Evolutionary conservation across 2,329 filamentous ascomycete genomes (phyloP).

Genomic region (Penicillium frequentans): DNA sequence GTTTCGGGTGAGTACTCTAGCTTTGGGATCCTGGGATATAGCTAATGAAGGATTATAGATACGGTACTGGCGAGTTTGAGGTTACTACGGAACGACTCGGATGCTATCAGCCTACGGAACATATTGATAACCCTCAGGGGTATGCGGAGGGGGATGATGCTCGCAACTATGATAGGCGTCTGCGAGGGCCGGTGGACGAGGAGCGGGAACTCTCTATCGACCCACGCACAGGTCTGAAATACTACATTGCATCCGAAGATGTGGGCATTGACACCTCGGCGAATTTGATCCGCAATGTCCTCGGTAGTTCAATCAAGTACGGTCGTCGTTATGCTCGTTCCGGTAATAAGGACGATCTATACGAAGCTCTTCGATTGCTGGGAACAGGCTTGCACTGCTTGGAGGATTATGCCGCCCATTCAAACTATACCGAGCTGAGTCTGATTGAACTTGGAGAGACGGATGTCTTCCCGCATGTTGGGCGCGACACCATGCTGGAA

Average conservation of each 20-base stretch:
- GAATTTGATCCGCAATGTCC: constrained; percentile 70
- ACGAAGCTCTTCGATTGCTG: constrained; percentile 81
- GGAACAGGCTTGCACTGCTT: constrained; percentile 89
- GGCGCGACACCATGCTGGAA: constrained; percentile 67
- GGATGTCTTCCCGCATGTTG: constrained; percentile 84
- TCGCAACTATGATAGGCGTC: constrained; percentile 73
- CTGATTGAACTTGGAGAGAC: constrained; percentile 82
- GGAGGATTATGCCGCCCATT: constrained; percentile 90
- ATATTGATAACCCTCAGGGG: constrained; percentile 77
- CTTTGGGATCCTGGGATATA: not conserved
- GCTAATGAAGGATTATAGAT: constrained; percentile 20
- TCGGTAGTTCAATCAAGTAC: constrained; percentile 73
- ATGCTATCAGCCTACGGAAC: constrained; percentile 78
- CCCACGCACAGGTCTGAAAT: constrained; percentile 73
- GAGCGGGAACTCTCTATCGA: constrained; percentile 76
- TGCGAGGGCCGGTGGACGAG: constrained; percentile 82
- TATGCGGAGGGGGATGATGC: constrained; percentile 90
- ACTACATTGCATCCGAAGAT: constrained; percentile 88
- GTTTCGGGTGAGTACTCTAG: constrained; percentile 64
- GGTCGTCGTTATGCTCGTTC: constrained; percentile 69
- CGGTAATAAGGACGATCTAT: constrained; percentile 71
- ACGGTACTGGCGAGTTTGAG: constrained; percentile 78
- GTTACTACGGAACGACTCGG: constrained; percentile 76
- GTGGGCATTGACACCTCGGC: constrained; percentile 79
- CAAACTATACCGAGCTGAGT: constrained; percentile 87